Evolutionary conservation across 2,329 filamentous ascomycete genomes (phyloP).

Genomic region (Colletotrichum echinochloae): DNA sequence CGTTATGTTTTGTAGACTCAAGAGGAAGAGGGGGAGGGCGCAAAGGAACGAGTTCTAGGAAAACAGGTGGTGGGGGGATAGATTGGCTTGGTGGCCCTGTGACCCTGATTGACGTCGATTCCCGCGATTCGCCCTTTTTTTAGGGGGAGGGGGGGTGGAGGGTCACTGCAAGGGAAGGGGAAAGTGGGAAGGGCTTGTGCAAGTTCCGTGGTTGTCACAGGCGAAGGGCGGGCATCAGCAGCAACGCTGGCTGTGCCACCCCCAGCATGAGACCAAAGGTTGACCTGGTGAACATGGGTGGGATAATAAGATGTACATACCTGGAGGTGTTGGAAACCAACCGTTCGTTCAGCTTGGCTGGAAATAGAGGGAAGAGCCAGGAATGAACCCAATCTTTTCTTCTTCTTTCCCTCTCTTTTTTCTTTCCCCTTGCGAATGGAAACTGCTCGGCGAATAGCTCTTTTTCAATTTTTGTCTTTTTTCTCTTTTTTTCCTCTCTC

Average conservation of each 20-base stretch:
- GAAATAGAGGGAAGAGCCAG: background rate
- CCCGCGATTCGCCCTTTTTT: slow-evolving; percentile 40
- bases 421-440: slow-evolving; percentile 9
- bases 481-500: background rate
- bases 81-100: slow-evolving; percentile 39
- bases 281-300: slow-evolving; percentile 9
- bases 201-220: slow-evolving; percentile 33
- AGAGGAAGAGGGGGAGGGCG: slow-evolving; percentile 26
- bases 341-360: background rate
- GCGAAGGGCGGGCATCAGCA: slow-evolving; percentile 8
- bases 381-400: slow-evolving; percentile 22
- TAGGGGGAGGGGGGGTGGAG: background rate
- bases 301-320: slow-evolving; percentile 37
- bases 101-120: slow-evolving; percentile 39
- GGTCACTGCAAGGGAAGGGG: slow-evolving; percentile 38
- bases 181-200: slow-evolving; percentile 28
- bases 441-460: background rate
- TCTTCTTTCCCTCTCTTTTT: background rate
- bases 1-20: slow-evolving; percentile 35
- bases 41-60: slow-evolving; percentile 25
- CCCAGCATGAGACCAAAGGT: slow-evolving; percentile 4
- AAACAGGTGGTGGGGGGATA: slow-evolving; percentile 40
- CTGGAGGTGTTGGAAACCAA: slow-evolving; percentile 10
- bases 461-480: background rate
- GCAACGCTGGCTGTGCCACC: slow-evolving; percentile 9